These are phyloP conservation scores for Stagonosporopsis cucurbitacearum DNA, from an alignment of 2,329 filamentous ascomycete genomes.

Conservation along the genomic window DNA sequence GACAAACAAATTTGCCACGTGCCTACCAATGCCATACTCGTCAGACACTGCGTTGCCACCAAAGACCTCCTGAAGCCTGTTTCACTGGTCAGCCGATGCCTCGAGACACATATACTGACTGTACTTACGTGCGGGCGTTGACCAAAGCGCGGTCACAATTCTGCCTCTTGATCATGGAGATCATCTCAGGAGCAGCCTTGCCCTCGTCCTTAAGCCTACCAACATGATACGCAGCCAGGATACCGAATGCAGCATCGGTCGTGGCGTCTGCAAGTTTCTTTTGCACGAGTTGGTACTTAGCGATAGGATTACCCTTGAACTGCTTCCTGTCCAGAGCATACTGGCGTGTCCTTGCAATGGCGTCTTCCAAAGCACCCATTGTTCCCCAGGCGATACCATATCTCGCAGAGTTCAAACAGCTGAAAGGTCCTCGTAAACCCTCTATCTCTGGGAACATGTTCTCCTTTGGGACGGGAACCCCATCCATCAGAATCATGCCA, in stretches of 20 bases:
- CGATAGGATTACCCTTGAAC: slow-evolving; percentile 94
- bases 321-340: slow-evolving; percentile 95
- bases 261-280: slow-evolving; percentile 95
- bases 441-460: slow-evolving; percentile 96
- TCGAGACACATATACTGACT: not conserved
- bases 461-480: slow-evolving; percentile 82
- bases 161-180: slow-evolving; percentile 93
- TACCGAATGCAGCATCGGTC: slow-evolving; percentile 89
- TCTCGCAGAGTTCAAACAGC: slow-evolving; percentile 90
- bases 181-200: slow-evolving; percentile 91
- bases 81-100: slow-evolving; percentile 22
- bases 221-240: slow-evolving; percentile 88
- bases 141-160: slow-evolving; percentile 91
- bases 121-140: slow-evolving; percentile 70
- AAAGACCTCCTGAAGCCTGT: slow-evolving; percentile 90
- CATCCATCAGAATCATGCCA: slow-evolving; percentile 96
- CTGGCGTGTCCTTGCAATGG: slow-evolving; percentile 76
- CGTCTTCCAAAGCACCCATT: slow-evolving; percentile 94
- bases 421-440: slow-evolving; percentile 86
- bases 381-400: slow-evolving; percentile 94
- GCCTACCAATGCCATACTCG: slow-evolving; percentile 92
- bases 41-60: slow-evolving; percentile 98
- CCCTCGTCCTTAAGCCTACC: slow-evolving; percentile 92
- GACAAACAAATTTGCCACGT: slow-evolving; percentile 95
- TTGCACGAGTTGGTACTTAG: slow-evolving; percentile 95